These are phyloP conservation scores for Aspergillus panamensis DNA, from an alignment of 495 filamentous ascomycete genomes.

Conservation along the genomic window DNA sequence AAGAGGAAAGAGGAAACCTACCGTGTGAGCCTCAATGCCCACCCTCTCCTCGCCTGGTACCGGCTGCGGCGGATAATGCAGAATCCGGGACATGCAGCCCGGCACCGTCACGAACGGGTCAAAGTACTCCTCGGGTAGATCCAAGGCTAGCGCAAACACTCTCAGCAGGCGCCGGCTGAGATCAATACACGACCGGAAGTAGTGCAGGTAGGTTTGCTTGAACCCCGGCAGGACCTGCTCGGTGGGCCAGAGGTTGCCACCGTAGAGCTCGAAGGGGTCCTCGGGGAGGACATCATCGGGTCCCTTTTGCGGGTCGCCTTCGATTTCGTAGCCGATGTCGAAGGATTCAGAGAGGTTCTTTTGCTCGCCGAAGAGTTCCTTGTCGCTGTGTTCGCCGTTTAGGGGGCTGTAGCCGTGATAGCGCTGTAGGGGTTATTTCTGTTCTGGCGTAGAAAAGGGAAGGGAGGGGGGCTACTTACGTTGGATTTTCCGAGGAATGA, in stretches of 20 bases:
- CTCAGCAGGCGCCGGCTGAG: constrained; percentile 34
- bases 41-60: constrained; percentile 32
- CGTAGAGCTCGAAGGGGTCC: constrained; percentile 25
- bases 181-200: constrained; percentile 29
- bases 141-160: constrained; percentile 46
- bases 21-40: constrained; percentile 47
- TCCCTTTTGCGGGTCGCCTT: constrained; percentile 27
- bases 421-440: constrained; percentile 21
- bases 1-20: constrained; percentile 1
- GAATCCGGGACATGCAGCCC: constrained; percentile 40
- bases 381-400: constrained; percentile 26
- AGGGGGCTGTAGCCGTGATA: constrained; percentile 35
- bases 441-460: too few species aligned
- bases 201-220: constrained; percentile 19
- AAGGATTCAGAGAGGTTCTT: constrained; percentile 36
- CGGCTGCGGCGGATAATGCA: constrained; percentile 44
- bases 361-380: constrained; percentile 14
- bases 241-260: constrained; percentile 30
- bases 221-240: constrained; percentile 24
- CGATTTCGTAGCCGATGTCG: constrained; percentile 40
- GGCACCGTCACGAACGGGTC: constrained; percentile 41
- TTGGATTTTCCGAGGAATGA: constrained; percentile 37
- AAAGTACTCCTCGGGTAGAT: constrained; percentile 43
- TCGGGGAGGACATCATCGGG: constrained; percentile 15
- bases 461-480: too few species aligned